phyloP scores from a whole-genome alignment of 2,329 filamentous ascomycete species.

The Chaetothyriales sp. region DNA sequence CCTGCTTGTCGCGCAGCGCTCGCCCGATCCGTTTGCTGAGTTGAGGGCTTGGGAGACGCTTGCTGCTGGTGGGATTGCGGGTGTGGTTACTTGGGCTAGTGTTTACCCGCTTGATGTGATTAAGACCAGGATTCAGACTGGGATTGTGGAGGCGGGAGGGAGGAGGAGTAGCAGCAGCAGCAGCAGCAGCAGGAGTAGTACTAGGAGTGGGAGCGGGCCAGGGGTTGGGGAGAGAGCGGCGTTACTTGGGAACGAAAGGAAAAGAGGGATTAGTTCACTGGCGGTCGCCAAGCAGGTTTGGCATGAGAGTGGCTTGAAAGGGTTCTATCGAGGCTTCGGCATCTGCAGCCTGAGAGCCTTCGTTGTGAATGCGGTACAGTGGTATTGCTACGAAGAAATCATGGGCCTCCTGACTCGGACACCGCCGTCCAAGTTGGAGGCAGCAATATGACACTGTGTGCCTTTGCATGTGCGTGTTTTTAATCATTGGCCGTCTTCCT shows the following conservation, averaged over 20 bases:
- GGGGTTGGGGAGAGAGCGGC: constrained; percentile 2
- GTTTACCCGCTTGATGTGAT: constrained; percentile 85
- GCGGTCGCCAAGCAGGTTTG: constrained; percentile 54
- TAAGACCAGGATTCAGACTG: constrained; percentile 81
- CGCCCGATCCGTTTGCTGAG: constrained; percentile 17
- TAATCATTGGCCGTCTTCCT: not conserved
- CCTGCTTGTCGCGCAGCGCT: constrained; percentile 31
- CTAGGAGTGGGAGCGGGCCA: not conserved
- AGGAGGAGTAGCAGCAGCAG: not conserved
- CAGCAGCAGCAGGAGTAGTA: not conserved
- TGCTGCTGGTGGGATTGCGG: constrained; percentile 73
- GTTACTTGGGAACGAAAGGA: constrained; percentile 1
- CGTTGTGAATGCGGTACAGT: constrained; percentile 84
- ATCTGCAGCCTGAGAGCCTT: constrained; percentile 79
- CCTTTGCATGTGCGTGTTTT: not conserved
- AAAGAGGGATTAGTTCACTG: constrained; percentile 33
- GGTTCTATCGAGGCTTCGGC: constrained; percentile 60
- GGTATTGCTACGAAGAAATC: constrained; percentile 81
- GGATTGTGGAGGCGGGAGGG: constrained; percentile 24
- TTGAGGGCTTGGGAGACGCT: constrained; percentile 47
- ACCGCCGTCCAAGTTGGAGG: not conserved
- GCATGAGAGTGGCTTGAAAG: constrained; percentile 41
- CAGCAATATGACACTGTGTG: not conserved
- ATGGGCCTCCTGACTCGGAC: constrained; percentile 36
- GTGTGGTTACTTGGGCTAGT: constrained; percentile 74